Percentiles rank a stretch among this genome's conserved stretches.
Evolutionary conservation across 345 rosid species (phyloP).

Genomic region (Pugionium cornutum): DNA sequence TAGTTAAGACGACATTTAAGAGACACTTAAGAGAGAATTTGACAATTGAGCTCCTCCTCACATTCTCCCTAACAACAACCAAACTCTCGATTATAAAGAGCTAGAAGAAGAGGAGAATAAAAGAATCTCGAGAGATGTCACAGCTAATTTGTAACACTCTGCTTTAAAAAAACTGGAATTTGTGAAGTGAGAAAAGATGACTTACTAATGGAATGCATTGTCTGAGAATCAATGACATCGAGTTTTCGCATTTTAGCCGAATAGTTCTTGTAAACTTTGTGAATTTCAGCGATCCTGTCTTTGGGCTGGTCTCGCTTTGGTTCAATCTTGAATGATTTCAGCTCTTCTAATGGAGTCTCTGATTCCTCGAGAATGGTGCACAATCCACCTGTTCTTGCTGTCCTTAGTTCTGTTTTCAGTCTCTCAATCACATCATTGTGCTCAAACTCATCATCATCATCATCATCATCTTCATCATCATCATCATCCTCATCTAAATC

Average conservation of each 20-base stretch:
- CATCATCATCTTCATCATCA: constrained; percentile 31
- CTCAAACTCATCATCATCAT: constrained; percentile 49
- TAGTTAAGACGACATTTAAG: constrained; percentile 28
- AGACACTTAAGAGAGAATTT: constrained; percentile 6
- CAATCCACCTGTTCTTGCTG: constrained; percentile 75
- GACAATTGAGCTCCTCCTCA: too few species aligned
- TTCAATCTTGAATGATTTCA: constrained; percentile 60
- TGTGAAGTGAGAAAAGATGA: constrained; percentile 17
- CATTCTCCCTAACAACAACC: too few species aligned
- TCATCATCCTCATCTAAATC: constrained; percentile 29
- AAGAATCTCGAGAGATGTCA: constrained; percentile 21
- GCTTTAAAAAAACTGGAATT: neutral
- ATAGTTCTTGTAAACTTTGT: constrained; percentile 66
- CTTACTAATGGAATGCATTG: constrained; percentile 72
- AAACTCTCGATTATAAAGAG: constrained; percentile 1
- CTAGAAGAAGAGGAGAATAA: constrained; percentile 1
- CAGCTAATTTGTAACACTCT: neutral
- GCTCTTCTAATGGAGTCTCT: constrained; percentile 49
- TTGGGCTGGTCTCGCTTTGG: constrained; percentile 49
- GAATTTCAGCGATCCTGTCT: constrained; percentile 53
- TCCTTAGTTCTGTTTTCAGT: constrained; percentile 59
- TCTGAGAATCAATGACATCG: constrained; percentile 71
- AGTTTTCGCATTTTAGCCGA: constrained; percentile 69
- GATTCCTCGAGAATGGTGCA: constrained; percentile 81
- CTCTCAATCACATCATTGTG: constrained; percentile 60